Conservation (phyloP, 1,284 basidiomycete species). For the Ganoderma lingzhi region DNA sequence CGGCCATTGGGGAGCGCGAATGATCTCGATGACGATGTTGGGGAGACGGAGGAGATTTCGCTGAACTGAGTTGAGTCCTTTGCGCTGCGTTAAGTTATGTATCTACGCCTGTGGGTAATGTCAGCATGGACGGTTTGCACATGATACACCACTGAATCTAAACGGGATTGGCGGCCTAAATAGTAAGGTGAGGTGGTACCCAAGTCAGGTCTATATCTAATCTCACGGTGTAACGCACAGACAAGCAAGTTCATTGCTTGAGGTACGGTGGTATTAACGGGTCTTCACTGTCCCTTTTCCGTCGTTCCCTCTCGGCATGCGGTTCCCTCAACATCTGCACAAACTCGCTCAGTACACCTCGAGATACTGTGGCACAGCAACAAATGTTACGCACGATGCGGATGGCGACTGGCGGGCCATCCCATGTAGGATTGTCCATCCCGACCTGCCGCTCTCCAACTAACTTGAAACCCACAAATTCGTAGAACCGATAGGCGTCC, state of each 20-base stretch:
- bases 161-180: neutral
- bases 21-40: conserved; percentile 73
- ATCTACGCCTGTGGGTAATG: neutral
- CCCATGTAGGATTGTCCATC: conserved; percentile 15
- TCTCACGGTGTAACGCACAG: neutral
- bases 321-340: neutral
- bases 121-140: neutral
- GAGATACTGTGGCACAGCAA: neutral
- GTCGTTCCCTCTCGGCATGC: neutral
- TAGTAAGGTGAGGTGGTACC: too few relatives aligned
- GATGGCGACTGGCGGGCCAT: conserved; percentile 5
- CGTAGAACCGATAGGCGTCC: conserved; percentile 19
- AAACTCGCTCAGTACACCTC: neutral
- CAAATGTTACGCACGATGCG: conserved; percentile 7
- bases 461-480: conserved; percentile 11
- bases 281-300: neutral
- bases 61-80: conserved; percentile 46
- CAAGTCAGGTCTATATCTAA: neutral
- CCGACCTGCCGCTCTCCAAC: conserved; percentile 9
- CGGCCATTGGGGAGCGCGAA: conserved; percentile 46
- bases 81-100: conserved; percentile 13
- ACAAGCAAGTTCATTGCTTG: neutral
- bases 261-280: neutral
- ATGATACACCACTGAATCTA: neutral
- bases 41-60: conserved; percentile 75